Conservation (phyloP, 2,329 filamentous ascomycete species). For the Claviceps monticola region DNA sequence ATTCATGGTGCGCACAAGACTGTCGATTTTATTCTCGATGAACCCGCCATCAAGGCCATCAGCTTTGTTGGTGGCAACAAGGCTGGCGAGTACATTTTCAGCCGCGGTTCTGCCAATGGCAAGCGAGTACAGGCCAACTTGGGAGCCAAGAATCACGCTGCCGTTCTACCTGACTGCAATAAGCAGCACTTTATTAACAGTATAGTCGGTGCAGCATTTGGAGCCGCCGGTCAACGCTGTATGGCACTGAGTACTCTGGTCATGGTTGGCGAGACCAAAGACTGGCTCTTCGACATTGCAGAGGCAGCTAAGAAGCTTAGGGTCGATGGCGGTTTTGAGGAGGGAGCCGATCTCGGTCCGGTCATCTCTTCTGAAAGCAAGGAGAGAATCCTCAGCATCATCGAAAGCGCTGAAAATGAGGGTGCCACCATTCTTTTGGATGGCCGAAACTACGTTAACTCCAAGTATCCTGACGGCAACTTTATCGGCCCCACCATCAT, state of each 20-base stretch:
- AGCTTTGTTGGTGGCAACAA: slow-evolving; percentile 81
- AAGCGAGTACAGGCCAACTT: slow-evolving; percentile 83
- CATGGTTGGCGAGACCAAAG: slow-evolving; percentile 72
- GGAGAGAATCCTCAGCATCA: slow-evolving; percentile 62
- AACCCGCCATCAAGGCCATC: slow-evolving; percentile 73
- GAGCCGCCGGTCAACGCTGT: slow-evolving; percentile 72
- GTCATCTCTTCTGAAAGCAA: slow-evolving; percentile 72
- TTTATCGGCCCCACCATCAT: slow-evolving; percentile 78
- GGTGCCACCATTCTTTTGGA: slow-evolving; percentile 74
- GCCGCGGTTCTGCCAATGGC: slow-evolving; percentile 65
- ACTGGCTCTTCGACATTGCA: slow-evolving; percentile 67
- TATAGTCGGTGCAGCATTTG: slow-evolving; percentile 71
- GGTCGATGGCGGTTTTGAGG: slow-evolving; percentile 71
- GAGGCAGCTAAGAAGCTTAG: slow-evolving; percentile 59
- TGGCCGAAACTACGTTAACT: slow-evolving; percentile 58
- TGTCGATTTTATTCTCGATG: slow-evolving; percentile 77
- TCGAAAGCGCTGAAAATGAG: slow-evolving; percentile 64
- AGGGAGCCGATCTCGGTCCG: slow-evolving; percentile 65
- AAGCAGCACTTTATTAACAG: slow-evolving; percentile 83
- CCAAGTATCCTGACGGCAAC: slow-evolving; percentile 74
- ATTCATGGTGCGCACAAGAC: slow-evolving; percentile 69
- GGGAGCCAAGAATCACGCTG: slow-evolving; percentile 79
- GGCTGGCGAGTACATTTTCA: slow-evolving; percentile 78
- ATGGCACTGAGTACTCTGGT: slow-evolving; percentile 78
- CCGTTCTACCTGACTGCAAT: slow-evolving; percentile 73